Conservation (phyloP, 2,329 filamentous ascomycete species). For the Fusarium stilboides region DNA sequence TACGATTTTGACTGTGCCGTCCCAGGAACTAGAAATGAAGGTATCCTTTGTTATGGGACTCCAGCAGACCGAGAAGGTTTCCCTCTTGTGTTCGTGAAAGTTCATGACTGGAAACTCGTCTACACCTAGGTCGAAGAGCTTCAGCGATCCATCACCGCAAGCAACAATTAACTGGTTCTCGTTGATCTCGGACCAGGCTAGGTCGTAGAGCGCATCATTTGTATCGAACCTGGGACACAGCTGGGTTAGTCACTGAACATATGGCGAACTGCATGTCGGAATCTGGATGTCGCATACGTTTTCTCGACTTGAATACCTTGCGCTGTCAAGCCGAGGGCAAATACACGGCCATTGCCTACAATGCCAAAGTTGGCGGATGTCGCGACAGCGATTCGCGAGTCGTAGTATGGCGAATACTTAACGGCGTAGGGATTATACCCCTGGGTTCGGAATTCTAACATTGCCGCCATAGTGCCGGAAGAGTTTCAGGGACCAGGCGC, state of each 20-base stretch:
- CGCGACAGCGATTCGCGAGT: conserved; percentile 91
- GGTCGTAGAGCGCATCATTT: conserved; percentile 95
- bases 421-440: conserved; percentile 97
- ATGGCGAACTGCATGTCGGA: not conserved
- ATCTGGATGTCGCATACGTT: conserved; percentile 67
- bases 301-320: conserved; percentile 89
- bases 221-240: conserved; percentile 82
- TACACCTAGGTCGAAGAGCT: conserved; percentile 89
- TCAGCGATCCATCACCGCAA: conserved; percentile 93
- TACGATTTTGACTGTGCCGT: conserved; percentile 92
- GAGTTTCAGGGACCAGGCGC: conserved; percentile 32
- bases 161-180: conserved; percentile 93
- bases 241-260: conserved; percentile 2
- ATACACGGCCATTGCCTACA: conserved; percentile 94
- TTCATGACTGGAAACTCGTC: conserved; percentile 89
- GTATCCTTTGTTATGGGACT: conserved; percentile 91
- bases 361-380: conserved; percentile 96
- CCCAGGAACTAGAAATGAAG: conserved; percentile 94
- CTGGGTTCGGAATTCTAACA: conserved; percentile 95
- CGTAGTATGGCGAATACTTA: conserved; percentile 99
- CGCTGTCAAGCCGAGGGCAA: conserved; percentile 84
- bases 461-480: conserved; percentile 65
- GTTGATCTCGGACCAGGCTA: conserved; percentile 95
- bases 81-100: conserved; percentile 93
- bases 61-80: conserved; percentile 94